A percentile compares a stretch with the other conserved stretches of the same genome.
Evolutionary conservation across 768 basidiomycete species (phyloP).

Genomic region (Leccinellum luteum): DNA sequence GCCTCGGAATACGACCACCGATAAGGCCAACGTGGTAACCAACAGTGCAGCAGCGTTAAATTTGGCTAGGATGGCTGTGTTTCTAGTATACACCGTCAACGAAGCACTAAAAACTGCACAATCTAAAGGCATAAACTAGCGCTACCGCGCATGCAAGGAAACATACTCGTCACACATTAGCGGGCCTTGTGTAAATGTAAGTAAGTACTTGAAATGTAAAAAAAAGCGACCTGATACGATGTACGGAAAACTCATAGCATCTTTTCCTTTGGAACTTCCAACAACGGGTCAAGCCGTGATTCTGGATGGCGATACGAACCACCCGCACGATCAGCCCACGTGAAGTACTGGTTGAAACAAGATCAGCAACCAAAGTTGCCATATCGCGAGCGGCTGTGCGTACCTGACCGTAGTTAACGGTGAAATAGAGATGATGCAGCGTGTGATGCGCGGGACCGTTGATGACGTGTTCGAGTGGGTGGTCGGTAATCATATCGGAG

Average conservation of each 20-base stretch:
- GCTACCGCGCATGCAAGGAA: conserved; percentile 1
- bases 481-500: conserved; percentile 96
- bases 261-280: conserved; percentile 48
- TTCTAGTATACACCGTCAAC: not conserved
- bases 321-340: conserved; percentile 83
- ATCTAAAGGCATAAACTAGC: not conserved
- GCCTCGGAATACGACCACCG: too few relatives aligned
- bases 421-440: conserved; percentile 95
- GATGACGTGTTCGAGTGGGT: conserved; percentile 82
- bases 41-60: not conserved
- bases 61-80: not conserved
- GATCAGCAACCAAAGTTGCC: conserved; percentile 12
- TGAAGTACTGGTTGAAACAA: conserved; percentile 76
- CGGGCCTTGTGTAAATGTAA: conserved; percentile 13
- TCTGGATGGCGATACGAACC: conserved; percentile 90
- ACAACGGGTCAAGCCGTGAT: conserved; percentile 78
- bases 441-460: conserved; percentile 99
- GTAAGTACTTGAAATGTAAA: conserved; percentile 8
- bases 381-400: conserved; percentile 30
- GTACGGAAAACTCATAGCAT: not conserved
- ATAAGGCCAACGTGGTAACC: not conserved
- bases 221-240: not conserved
- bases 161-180: conserved; percentile 19
- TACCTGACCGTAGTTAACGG: conserved; percentile 92
- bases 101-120: too few relatives aligned